Percentiles rank a stretch among this genome's conserved stretches.
Conservation (phyloP, 352 stramenopile species). For the Pythium coloratum region DNA sequence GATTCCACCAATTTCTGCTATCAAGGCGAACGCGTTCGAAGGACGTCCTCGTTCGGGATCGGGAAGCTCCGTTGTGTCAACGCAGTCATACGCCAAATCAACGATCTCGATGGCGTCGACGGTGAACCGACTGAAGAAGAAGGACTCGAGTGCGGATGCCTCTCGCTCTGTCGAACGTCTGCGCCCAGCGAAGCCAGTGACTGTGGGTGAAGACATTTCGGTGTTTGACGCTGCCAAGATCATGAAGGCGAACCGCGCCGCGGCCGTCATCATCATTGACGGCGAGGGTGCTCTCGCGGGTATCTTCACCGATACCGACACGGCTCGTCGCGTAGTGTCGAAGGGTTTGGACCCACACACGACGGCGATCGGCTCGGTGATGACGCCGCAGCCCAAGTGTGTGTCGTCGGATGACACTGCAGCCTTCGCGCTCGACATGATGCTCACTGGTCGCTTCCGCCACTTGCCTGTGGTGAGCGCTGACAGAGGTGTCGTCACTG, state of each 20-base stretch:
- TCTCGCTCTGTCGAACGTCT: conserved; percentile 78
- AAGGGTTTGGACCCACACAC: conserved; percentile 67
- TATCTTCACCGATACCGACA: conserved; percentile 95
- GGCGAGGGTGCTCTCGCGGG: conserved; percentile 85
- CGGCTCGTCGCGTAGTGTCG: conserved; percentile 76
- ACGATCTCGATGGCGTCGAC: conserved; percentile 81
- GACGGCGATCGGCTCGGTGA: conserved; percentile 74
- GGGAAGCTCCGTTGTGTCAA: conserved; percentile 72
- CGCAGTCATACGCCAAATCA: conserved; percentile 77
- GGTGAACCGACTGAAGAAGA: conserved; percentile 66
- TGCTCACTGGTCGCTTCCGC: conserved; percentile 92
- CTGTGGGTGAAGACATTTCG: conserved; percentile 68
- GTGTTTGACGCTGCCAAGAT: conserved; percentile 88
- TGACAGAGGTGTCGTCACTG: conserved; percentile 86
- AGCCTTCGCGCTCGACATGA: conserved; percentile 81
- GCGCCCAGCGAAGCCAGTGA: conserved; percentile 88
- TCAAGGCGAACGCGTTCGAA: conserved; percentile 23
- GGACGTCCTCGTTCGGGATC: conserved; percentile 63
- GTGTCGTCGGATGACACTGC: conserved; percentile 83
- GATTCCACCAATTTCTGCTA: conserved; percentile 9
- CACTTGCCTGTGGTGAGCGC: conserved; percentile 95
- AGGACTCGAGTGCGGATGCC: conserved; percentile 39
- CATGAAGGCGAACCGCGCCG: conserved; percentile 90
- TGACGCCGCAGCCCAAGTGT: conserved; percentile 85
- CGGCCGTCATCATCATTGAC: conserved; percentile 92